phyloP scores from a whole-genome alignment of 2,329 filamentous ascomycete species.

The Ophidiomyces ophidiicola region DNA sequence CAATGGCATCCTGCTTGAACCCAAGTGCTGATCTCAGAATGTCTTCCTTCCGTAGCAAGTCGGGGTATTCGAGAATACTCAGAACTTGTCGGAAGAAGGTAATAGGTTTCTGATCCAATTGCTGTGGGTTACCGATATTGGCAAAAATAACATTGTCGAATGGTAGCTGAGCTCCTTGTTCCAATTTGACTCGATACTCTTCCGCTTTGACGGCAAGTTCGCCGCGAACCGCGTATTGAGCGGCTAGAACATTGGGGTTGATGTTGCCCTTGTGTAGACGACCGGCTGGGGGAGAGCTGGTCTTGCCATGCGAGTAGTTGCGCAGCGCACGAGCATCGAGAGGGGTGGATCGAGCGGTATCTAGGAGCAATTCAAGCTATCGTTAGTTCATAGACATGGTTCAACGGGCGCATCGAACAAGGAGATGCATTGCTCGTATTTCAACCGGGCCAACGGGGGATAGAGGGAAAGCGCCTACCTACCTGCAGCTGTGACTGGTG shows the following conservation, averaged over 20 bases:
- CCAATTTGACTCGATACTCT: slow-evolving; percentile 65
- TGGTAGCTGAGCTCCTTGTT: slow-evolving; percentile 44
- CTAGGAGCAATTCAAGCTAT: background rate
- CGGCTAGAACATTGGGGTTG: slow-evolving; percentile 74
- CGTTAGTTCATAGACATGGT: too few relatives aligned
- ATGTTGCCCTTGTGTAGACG: slow-evolving; percentile 71
- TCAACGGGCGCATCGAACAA: too few relatives aligned
- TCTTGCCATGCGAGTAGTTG: slow-evolving; percentile 7
- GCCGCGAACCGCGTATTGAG: slow-evolving; percentile 92
- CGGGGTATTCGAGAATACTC: slow-evolving; percentile 82
- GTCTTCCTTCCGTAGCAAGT: slow-evolving; percentile 68
- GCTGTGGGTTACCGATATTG: slow-evolving; percentile 98
- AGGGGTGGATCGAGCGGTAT: background rate
- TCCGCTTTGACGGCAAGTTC: slow-evolving; percentile 91
- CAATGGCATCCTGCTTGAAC: slow-evolving; percentile 82
- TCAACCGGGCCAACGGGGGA: too few relatives aligned
- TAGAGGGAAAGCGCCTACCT: too few relatives aligned
- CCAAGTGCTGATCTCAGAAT: slow-evolving; percentile 63
- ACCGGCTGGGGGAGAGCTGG: slow-evolving; percentile 21
- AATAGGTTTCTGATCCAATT: slow-evolving; percentile 97
- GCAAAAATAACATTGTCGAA: slow-evolving; percentile 88
- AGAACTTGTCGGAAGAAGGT: slow-evolving; percentile 98
- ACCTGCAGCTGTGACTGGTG: too few relatives aligned
- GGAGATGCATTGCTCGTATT: too few relatives aligned
- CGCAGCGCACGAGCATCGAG: background rate